Base-by-base conservation (phyloP, 441 rosid species). In the Pelargonium myrrhifolium region DNA sequence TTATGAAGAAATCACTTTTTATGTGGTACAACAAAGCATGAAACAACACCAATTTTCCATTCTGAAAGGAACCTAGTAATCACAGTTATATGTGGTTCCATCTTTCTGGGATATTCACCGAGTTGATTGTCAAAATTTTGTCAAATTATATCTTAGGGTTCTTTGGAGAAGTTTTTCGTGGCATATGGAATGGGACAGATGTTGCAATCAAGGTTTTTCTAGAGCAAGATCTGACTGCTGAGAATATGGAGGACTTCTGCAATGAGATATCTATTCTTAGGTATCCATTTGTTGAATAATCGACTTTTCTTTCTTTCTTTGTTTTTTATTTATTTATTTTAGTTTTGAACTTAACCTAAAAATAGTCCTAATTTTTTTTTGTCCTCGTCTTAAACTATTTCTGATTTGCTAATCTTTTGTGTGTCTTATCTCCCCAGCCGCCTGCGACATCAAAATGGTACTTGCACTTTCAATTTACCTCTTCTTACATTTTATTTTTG, bases 201-300 rank as follows among this genome's bases (percentile, higher is more conserved):
- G 98, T 96, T 37, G 99, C 99, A 26, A 87, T 90, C 78, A 96
- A 96, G 87, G 93, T 93, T 78, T 90, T 96, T 68, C 81, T 96
- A 72, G 97, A 93, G 89, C 99, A 95, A 79, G 97, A 95, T 81
- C 85, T 95, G 62, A 95, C 97, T 61, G 85, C 88, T 39, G 98
- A 93, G 81, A 96, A 93, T 77, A 90, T 96, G 98, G 96, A 92
- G 80, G 97, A 96, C 77, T 96, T 96, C 74, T 90, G 99, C 85
- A 95, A 95, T 65, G 98, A 92, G 83, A 92, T 95, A 77, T 89
- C 97, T 35, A 95, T 95, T 75, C 91, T 95, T 68, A 90, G 99
- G 99, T 92, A 72, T 78, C 56, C 69, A 79, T 76, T 31, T 68
- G 35, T 58, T 58, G 62, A 3, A 22, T 9, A 3, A 58, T 58